Percentiles rank a stretch among this genome's conserved stretches.
Conservation (phyloP, 1,284 basidiomycete genomes). For the Mycena citricolor region DNA sequence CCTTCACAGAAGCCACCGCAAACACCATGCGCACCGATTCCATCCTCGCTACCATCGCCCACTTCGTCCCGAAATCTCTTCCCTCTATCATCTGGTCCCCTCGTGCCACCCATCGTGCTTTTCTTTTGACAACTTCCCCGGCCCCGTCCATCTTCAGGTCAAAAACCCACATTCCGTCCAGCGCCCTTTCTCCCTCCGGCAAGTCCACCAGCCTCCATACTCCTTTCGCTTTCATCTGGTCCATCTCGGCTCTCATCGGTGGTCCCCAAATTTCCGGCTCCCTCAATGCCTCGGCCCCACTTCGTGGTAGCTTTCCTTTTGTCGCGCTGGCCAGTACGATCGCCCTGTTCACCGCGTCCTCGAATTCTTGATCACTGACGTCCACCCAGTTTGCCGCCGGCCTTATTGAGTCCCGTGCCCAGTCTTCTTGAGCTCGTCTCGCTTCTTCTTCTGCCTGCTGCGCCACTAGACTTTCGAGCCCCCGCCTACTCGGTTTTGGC, state of each 20-base stretch:
- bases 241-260: slow-evolving; percentile 1
- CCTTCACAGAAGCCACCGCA: slow-evolving; percentile 10
- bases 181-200: slow-evolving; percentile 13
- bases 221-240: neutral
- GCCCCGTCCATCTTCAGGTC: neutral
- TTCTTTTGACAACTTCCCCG: neutral
- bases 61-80: neutral
- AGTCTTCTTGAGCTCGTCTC: too few relatives aligned
- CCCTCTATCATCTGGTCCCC: neutral
- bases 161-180: slow-evolving; percentile 3
- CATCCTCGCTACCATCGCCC: slow-evolving; percentile 2
- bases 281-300: neutral
- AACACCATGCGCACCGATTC: slow-evolving; percentile 2
- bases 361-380: neutral
- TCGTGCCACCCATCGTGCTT: slow-evolving; percentile 2
- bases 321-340: slow-evolving; percentile 1
- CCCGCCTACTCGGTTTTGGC: too few relatives aligned
- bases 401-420: too few relatives aligned
- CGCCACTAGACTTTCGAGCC: too few relatives aligned
- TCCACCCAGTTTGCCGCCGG: slow-evolving; percentile 5
- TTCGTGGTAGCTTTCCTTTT: neutral
- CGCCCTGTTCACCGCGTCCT: neutral
- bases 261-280: slow-evolving; percentile 2
- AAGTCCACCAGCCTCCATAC: slow-evolving; percentile 12
- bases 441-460: too few relatives aligned